Conservation (phyloP, 2,329 filamentous ascomycete genomes). For the Hysterium pulicare region DNA sequence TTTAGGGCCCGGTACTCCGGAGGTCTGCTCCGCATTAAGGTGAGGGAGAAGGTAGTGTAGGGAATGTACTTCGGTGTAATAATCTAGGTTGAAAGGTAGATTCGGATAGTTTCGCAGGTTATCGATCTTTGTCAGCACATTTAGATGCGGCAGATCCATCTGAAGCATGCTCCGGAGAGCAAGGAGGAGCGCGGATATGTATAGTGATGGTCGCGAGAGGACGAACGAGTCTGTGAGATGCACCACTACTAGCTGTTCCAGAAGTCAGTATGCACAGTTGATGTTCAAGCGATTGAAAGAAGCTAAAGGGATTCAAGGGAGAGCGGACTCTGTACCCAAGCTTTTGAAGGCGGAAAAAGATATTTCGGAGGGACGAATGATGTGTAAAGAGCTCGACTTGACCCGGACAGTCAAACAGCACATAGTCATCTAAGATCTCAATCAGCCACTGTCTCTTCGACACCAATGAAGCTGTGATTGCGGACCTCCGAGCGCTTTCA, state of each 20-base stretch:
- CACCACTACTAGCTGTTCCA: constrained; percentile 75
- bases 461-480: not conserved
- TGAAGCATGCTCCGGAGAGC: constrained; percentile 96
- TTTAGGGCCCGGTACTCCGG: constrained; percentile 32
- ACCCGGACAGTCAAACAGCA: constrained; percentile 93
- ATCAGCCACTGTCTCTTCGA: not conserved
- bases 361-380: constrained; percentile 84
- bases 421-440: constrained; percentile 67
- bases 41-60: constrained; percentile 77
- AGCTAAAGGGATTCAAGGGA: constrained; percentile 15
- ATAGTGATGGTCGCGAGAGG: constrained; percentile 87
- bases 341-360: constrained; percentile 88
- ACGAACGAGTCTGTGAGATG: constrained; percentile 94
- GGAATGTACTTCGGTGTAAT: constrained; percentile 96
- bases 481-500: constrained; percentile 68
- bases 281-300: not conserved
- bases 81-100: constrained; percentile 92
- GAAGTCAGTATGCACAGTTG: constrained; percentile 20
- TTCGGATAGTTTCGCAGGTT: constrained; percentile 82
- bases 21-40: constrained; percentile 68
- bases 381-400: constrained; percentile 98
- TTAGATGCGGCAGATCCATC: constrained; percentile 93
- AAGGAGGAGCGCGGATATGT: constrained; percentile 89
- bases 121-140: constrained; percentile 96
- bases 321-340: constrained; percentile 79